phyloP scores from a whole-genome alignment of 352 stramenopile species.

The Pythium folliculosum region DNA sequence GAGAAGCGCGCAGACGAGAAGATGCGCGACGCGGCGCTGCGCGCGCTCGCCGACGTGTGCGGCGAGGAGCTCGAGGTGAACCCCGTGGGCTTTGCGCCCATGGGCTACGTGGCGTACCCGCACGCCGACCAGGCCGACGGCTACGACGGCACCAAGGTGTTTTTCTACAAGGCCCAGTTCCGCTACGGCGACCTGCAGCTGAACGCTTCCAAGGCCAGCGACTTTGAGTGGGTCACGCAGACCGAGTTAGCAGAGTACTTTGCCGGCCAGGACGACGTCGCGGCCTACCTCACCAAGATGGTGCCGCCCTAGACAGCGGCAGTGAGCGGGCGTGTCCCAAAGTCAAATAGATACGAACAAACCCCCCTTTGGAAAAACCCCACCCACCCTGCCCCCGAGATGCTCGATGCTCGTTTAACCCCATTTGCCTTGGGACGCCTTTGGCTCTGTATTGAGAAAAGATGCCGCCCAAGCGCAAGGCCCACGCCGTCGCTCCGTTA shows the following conservation, averaged over 20 bases:
- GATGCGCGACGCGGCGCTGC: slow-evolving; percentile 79
- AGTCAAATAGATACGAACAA: slow-evolving; percentile 18
- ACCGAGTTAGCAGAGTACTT: slow-evolving; percentile 79
- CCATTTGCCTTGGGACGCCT: too few species aligned
- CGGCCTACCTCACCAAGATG: slow-evolving; percentile 79
- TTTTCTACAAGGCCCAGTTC: slow-evolving; percentile 87
- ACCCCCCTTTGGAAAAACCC: neutral
- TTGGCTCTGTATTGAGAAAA: too few species aligned
- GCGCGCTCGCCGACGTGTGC: slow-evolving; percentile 47
- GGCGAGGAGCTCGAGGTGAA: slow-evolving; percentile 52
- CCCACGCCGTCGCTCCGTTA: too few species aligned
- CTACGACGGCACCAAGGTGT: slow-evolving; percentile 81
- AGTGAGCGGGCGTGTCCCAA: neutral
- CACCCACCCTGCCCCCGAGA: neutral
- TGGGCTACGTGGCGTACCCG: slow-evolving; percentile 72
- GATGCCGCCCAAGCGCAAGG: too few species aligned
- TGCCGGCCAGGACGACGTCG: slow-evolving; percentile 50
- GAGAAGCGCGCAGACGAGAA: slow-evolving; percentile 68
- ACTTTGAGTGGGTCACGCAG: slow-evolving; percentile 85
- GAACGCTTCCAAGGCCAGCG: slow-evolving; percentile 56
- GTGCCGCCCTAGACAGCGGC: slow-evolving; percentile 49
- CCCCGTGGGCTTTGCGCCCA: slow-evolving; percentile 72
- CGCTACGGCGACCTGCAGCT: slow-evolving; percentile 59
- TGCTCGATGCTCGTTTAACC: too few species aligned
- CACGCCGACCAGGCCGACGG: slow-evolving; percentile 49